Evolutionary conservation across 2,329 filamentous ascomycete species (phyloP), one percentile per base, ranked within the genome.

Genomic region (Fusarium anguioides): DNA sequence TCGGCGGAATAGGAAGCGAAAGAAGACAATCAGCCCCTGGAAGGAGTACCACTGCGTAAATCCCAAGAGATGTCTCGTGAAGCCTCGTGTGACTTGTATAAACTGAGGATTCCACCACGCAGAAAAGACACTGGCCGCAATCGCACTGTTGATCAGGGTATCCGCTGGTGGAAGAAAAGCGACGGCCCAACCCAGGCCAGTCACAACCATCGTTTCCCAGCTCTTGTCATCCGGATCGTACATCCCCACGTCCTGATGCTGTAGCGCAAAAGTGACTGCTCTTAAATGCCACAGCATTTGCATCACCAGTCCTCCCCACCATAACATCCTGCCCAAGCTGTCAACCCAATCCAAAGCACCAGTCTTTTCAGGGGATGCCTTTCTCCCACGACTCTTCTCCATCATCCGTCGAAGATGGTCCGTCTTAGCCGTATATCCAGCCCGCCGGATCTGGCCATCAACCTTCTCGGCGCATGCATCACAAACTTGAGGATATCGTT

Each of bases 401-500:
- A 96, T 88, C 82, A 93, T 89, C 63, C 91, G 86, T 48, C 90
- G 85, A 29, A 96, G 78, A 65, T 93, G 87, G 70, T 96, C 93
- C n/a, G 92, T 91, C 78, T 93, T 92, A 26, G 94, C 94, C 29
- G 89, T 91, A 75, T 97, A 97, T 10, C 87, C 90, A 0, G 92
- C 89, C 68, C 88, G 83, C 21, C 87, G 84, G 50, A 97, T 88
- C 62, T 89, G 86, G 33, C 85, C 81, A 64, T 90, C 87, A 21
- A 95, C 94, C 62, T 83, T 87, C 8, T 89, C 91, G 66, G 92
- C 91, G 78, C 96, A 99, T 42, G 87, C 83, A 64, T 86, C 86
- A 80, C 96, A 99, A 59, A 97, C 90, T 74, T 96, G 93, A 1
- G 96, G 96, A 75, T 97, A 98, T 47, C 91, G 87, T 72, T 88